Conservation (phyloP, 805 yeast genomes). For the Saccharomyces kudriavzevii region DNA sequence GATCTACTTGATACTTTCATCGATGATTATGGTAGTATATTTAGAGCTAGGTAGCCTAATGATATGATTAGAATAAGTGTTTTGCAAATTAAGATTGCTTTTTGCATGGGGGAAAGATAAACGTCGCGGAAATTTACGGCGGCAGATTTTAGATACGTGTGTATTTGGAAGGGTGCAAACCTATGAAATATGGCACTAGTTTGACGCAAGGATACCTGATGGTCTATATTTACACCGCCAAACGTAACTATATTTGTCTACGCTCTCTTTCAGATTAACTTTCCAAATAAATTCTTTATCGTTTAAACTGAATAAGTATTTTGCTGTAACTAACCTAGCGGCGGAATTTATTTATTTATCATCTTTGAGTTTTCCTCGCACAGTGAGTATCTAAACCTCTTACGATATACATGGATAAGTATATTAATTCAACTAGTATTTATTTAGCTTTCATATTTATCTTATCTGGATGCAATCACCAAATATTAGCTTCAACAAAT, state of each 20-base stretch:
- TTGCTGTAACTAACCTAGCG: not conserved
- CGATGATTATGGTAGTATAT: not conserved
- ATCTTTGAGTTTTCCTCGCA: not conserved
- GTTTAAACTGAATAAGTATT: not conserved
- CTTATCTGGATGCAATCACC: not conserved
- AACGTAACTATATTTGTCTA: not conserved
- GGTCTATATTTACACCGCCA: not conserved
- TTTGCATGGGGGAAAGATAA: not conserved
- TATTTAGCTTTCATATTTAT: not conserved
- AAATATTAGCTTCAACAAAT: not conserved
- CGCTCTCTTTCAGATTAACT: not conserved
- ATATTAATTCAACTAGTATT: no score
- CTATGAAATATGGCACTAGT: not conserved
- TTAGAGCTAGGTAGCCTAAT: not conserved
- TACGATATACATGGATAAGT: no score
- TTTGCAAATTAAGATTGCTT: not conserved
- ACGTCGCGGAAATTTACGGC: not conserved
- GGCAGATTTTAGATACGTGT: not conserved
- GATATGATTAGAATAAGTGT: not conserved
- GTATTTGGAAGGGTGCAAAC: not conserved
- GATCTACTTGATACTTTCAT: not conserved
- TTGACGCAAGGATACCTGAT: not conserved
- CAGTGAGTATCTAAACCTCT: no score
- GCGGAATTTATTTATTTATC: not conserved
- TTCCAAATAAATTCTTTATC: not conserved